Evolutionary conservation across 139 green algal species (phyloP).

Genomic region (Astrephomene gubernaculifera): DNA sequence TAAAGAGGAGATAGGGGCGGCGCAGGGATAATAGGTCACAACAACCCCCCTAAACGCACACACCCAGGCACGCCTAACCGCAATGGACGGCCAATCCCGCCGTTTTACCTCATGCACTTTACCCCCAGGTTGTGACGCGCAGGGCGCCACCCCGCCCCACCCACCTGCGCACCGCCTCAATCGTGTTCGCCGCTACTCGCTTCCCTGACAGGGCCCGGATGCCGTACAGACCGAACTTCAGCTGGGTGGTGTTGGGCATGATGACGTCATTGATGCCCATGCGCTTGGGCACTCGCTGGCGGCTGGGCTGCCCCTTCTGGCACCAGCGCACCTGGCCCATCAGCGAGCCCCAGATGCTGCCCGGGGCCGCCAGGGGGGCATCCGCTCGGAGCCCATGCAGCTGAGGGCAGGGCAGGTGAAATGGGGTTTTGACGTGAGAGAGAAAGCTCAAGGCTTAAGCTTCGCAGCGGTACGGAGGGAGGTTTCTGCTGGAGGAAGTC

Average conservation of each 20-base stretch:
- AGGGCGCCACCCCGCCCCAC: too few species aligned
- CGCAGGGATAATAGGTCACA: too few species aligned
- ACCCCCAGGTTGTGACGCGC: too few species aligned
- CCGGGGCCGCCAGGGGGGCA: not conserved
- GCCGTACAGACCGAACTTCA: conserved; percentile 67
- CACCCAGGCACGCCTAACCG: too few species aligned
- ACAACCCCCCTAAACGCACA: too few species aligned
- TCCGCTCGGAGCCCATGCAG: not conserved
- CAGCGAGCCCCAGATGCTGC: not conserved
- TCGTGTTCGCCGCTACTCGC: conserved; percentile 59
- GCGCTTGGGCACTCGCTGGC: conserved; percentile 55
- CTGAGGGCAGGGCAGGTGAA: not conserved
- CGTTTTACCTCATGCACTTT: too few species aligned
- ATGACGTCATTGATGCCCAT: conserved; percentile 63
- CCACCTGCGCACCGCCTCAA: conserved; percentile 68
- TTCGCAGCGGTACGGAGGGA: too few species aligned
- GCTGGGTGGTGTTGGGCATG: conserved; percentile 63
- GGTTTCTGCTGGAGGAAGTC: too few species aligned
- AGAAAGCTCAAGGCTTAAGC: too few species aligned
- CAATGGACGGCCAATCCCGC: too few species aligned
- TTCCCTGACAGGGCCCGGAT: conserved; percentile 60
- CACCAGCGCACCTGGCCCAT: conserved; percentile 10
- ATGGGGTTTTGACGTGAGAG: too few species aligned
- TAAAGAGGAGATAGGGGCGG: too few species aligned
- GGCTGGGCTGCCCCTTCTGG: conserved; percentile 43